Conservation (phyloP, 1,139 yeast genomes). For the Yamadazyma diddensiae region DNA sequence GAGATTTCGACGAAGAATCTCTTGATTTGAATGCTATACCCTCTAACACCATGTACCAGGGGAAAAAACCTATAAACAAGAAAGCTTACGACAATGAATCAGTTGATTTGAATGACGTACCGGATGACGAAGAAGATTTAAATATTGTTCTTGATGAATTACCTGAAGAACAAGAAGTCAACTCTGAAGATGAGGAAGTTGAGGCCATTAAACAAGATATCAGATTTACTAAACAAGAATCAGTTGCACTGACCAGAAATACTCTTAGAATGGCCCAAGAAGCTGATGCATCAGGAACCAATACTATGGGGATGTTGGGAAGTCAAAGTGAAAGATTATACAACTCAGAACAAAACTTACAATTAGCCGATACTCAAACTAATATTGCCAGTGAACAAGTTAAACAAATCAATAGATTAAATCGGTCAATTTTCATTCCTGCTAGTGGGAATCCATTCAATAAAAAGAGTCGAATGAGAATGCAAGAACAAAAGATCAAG, state of each 20-base stretch:
- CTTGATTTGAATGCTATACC: constrained; percentile 44
- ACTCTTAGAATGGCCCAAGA: constrained; percentile 86
- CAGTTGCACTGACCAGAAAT: constrained; percentile 81
- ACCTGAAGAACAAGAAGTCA: constrained; percentile 45
- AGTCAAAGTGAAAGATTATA: constrained; percentile 85
- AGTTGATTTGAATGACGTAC: constrained; percentile 36
- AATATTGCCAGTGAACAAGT: constrained; percentile 83
- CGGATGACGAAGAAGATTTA: constrained; percentile 41
- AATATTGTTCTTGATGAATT: constrained; percentile 41
- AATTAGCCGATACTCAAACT: constrained; percentile 79
- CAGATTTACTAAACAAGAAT: constrained; percentile 81
- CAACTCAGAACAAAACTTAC: constrained; percentile 73
- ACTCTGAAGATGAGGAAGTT: constrained; percentile 79
- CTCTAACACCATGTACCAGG: constrained; percentile 29
- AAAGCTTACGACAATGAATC: constrained; percentile 21
- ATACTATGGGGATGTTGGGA: constrained; percentile 89
- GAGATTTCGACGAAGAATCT: constrained; percentile 27
- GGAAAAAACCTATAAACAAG: constrained; percentile 25
- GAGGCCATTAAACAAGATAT: constrained; percentile 85
- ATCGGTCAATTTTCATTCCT: constrained; percentile 80
- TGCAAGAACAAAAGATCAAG: constrained; percentile 70
- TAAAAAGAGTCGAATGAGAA: constrained; percentile 70
- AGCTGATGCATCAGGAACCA: constrained; percentile 88
- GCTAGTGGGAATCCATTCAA: constrained; percentile 86
- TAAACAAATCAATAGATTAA: constrained; percentile 71